Base-by-base conservation (phyloP, 345 rosid genomes). In the Eucalyptus regnans region DNA sequence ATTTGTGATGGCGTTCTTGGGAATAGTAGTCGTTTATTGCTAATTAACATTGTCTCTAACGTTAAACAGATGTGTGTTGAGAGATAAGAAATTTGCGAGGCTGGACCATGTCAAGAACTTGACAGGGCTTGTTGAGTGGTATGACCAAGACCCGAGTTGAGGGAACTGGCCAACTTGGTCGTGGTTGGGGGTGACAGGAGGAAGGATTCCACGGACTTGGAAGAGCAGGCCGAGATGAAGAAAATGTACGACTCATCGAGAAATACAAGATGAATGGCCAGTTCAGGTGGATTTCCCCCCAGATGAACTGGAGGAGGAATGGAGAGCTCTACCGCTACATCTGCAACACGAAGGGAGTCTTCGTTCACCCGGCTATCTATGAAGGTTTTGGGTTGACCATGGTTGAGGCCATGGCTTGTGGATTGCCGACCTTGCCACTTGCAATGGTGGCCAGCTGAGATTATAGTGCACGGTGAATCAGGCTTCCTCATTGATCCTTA, bases 371-470 rank as follows among this genome's bases (percentile, higher is more conserved):
- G 4, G 97, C 97, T 16, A 3, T 95, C 29, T 97, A 96, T 33
- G 98, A 97, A 88, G 95, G 95, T 49, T 97, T 97, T 29, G 99
- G 98, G 1, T 89, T 95, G 90, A 96, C 99, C 1, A 98, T 97
- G 31, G 94, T 97, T 2, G 98, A 97, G 95, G 96, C 98, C 58
- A 96, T 96, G 98, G 92, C 96, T 33, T 94, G 98, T 89, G 98
- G 99, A 3, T 89, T 97, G 91, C 98, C 97, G 13, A 97, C 98
- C 15, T 95, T 10, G 96, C 97, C 3, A 97, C 98, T 37, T 93
- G 94, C 92, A 94, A 97, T 46, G 99, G 99, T 88, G 99, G 37
- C 97, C 99, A 0, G 98, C 99, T 87, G 99, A 97, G 97, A 97
- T 97, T 87, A 97, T 96, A 16, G 98, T 95, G 33, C 90, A 97